These are phyloP conservation scores for Kurtzmaniella quercitrusa DNA, from an alignment of 1,139 yeast species.

Conservation along the genomic window DNA sequence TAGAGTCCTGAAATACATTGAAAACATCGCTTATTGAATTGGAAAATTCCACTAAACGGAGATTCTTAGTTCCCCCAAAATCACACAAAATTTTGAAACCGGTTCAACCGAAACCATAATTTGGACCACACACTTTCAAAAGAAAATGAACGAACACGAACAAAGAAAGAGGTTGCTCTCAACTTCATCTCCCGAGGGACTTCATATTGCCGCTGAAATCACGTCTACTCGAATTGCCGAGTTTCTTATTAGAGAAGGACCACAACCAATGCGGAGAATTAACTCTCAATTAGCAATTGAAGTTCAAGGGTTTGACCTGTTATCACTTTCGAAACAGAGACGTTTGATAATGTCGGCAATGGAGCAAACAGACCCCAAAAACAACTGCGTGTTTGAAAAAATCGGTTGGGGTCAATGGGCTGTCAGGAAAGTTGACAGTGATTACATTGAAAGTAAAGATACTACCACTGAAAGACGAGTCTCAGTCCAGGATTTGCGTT, in stretches of 20 bases:
- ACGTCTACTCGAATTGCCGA: conserved; percentile 77
- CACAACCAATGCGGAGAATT: conserved; percentile 85
- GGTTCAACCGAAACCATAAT: background rate
- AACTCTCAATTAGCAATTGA: conserved; percentile 73
- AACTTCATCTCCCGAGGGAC: conserved; percentile 83
- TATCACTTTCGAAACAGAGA: conserved; percentile 85
- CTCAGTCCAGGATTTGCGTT: conserved; percentile 34
- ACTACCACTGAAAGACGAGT: conserved; percentile 30
- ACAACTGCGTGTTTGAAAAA: conserved; percentile 75
- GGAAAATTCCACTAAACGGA: too few relatives aligned
- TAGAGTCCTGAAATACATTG: too few relatives aligned
- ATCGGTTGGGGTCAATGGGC: conserved; percentile 99
- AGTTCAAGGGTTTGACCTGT: conserved; percentile 73
- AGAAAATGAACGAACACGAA: background rate
- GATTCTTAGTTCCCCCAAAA: background rate
- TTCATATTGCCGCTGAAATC: conserved; percentile 83
- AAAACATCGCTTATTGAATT: too few relatives aligned
- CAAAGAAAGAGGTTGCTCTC: conserved; percentile 40
- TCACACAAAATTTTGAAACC: background rate
- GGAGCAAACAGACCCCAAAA: conserved; percentile 58
- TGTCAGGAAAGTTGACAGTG: conserved; percentile 55
- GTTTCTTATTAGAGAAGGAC: conserved; percentile 70
- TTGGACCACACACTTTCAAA: background rate
- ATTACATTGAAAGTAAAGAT: conserved; percentile 46
- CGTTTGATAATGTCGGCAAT: conserved; percentile 85